Conservation (phyloP, 257 asterid genomes). For the Striga asiatica region DNA sequence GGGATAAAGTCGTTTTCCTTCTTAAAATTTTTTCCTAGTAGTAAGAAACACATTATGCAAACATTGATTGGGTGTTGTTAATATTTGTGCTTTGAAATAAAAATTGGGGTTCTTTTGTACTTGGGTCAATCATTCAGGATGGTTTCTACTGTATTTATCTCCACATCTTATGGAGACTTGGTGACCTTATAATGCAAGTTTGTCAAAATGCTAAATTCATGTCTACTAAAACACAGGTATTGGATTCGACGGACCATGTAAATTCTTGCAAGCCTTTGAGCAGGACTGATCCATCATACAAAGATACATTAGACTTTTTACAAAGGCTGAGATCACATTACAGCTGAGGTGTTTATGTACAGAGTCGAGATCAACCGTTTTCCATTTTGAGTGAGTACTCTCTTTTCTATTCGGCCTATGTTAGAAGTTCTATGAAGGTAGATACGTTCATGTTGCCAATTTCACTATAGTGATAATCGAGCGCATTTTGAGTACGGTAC, state of each 20-base stretch:
- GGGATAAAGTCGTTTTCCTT: too few relatives aligned
- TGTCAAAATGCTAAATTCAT: not conserved
- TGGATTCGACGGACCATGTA: constrained; percentile 94
- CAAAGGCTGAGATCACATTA: constrained; percentile 58
- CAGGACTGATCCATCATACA: constrained; percentile 79
- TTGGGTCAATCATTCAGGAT: not conserved
- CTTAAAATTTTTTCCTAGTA: too few relatives aligned
- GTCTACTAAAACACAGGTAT: constrained; percentile 41
- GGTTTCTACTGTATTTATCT: too few relatives aligned
- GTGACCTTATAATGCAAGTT: not conserved
- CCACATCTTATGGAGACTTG: too few relatives aligned
- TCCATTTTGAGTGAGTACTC: not conserved
- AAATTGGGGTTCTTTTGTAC: too few relatives aligned
- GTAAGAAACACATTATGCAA: not conserved
- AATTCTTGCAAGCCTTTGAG: constrained; percentile 93
- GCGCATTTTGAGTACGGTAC: too few relatives aligned
- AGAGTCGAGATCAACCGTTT: not conserved
- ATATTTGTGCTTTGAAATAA: not conserved
- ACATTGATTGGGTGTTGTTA: not conserved
- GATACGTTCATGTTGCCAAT: not conserved
- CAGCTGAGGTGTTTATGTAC: constrained; percentile 18
- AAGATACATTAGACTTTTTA: constrained; percentile 69
- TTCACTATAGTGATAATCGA: not conserved
- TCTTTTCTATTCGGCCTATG: not conserved
- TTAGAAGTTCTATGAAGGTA: not conserved